Evolutionary conservation across 163 green algal genomes (phyloP).

Genomic region (Scenedesmus sp.): DNA sequence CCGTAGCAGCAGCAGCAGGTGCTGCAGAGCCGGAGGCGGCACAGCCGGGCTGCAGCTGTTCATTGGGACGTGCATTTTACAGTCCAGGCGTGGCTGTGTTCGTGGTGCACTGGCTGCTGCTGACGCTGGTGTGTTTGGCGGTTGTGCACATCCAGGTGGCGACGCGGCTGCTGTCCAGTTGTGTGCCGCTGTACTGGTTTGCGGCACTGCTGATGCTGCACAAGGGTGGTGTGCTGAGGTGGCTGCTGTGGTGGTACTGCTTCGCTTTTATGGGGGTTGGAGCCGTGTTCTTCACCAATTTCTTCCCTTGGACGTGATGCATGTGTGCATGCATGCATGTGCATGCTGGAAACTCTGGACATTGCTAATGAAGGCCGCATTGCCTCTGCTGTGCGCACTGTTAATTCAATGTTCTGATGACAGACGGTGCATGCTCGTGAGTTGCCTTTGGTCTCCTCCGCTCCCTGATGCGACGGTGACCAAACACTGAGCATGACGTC

Average conservation of each 20-base stretch:
- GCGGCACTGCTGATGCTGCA: conserved; percentile 62
- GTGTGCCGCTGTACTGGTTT: conserved; percentile 87
- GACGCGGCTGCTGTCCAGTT: conserved; percentile 88
- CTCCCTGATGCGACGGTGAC: background rate
- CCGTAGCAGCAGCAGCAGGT: conserved; percentile 8
- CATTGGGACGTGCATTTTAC: conserved; percentile 51
- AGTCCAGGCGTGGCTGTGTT: conserved; percentile 64
- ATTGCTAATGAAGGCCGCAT: background rate
- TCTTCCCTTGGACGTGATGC: conserved; percentile 87
- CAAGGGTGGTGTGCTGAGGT: conserved; percentile 4
- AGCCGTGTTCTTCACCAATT: conserved; percentile 84
- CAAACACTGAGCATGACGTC: background rate
- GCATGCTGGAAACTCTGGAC: background rate
- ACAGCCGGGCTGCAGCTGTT: background rate
- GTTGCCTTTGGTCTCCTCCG: background rate
- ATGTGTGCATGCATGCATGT: background rate
- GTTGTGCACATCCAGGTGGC: conserved; percentile 95
- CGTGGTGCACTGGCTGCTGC: conserved; percentile 82
- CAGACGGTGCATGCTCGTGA: background rate
- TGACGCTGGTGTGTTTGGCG: conserved; percentile 67
- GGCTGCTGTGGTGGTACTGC: conserved; percentile 75
- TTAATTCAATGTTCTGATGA: background rate
- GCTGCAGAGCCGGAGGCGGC: background rate
- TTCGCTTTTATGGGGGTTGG: conserved; percentile 72
- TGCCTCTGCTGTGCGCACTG: background rate